Base-by-base conservation (phyloP, 2,329 filamentous ascomycete species). In the Botryotinia globosa region DNA sequence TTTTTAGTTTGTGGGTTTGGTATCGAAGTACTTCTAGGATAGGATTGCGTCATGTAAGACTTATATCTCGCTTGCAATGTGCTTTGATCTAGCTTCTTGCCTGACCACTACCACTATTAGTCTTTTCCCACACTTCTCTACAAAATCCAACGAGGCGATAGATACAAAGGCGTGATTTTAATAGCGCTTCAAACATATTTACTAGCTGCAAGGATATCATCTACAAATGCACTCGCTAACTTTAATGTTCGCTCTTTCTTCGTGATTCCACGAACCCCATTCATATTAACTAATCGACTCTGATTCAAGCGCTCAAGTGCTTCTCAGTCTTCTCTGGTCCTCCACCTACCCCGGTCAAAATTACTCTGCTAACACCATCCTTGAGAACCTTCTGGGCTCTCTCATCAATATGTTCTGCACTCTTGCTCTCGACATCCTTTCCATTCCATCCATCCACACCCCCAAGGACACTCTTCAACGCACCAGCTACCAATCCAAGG, bases 301-400 rank as follows among this genome's bases (percentile, higher is more conserved):
- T n/a, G 9, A 48, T 7, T 67, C 12, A 72, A 61, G 63, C 88
- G 74, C 97, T 88, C 74, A 98, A 83, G 80, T 91, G 90, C 80
- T 95, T 88, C 25, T 95, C 88, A 7, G 94, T 92, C 85, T 89
- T 93, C 76, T 91, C 83, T 0, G 96, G 96, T 0, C 95, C 96
- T 81, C 97, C 93, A 1, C 96, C 96, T 61, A 99, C 96, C 69
- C 91, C 88, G 10, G 97, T 98, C 84, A 94, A 85, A 77, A 99
- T 99, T 54, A 99, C 91, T 75, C 94, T 89, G 82, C 91, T 94
- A 8, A 99, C 90, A 39, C 96, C 96, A 58, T 90, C 87, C 83
- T 90, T 90, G 76, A 99, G 82, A 51, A 89, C 85, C 64, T 86
- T 83, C 5, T 92, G 84, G n/a, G 91, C 87, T 69, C 87, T 85